Evolutionary conservation across 306 rosid genomes (phyloP).

Genomic region (Inga laurina): DNA sequence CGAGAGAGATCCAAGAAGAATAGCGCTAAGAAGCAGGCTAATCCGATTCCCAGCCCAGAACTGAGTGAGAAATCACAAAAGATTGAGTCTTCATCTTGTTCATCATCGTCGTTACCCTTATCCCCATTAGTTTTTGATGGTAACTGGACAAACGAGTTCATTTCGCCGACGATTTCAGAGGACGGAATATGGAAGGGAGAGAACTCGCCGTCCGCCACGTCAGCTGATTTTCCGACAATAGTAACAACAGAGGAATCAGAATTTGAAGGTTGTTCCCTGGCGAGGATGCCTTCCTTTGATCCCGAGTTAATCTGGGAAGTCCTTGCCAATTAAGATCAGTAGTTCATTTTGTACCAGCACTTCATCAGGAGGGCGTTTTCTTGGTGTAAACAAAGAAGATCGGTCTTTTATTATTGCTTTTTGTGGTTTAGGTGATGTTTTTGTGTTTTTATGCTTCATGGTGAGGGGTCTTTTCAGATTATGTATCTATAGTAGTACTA

Average conservation of each 20-base stretch:
- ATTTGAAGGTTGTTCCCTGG: slow-evolving; percentile 62
- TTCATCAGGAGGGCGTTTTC: not conserved
- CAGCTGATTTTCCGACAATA: slow-evolving; percentile 29
- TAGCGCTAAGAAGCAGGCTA: slow-evolving; percentile 40
- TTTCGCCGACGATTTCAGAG: slow-evolving; percentile 50
- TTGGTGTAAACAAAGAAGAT: slow-evolving; percentile 25
- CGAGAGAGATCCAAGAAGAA: slow-evolving; percentile 68
- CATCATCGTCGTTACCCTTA: slow-evolving; percentile 36
- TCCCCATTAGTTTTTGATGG: slow-evolving; percentile 37
- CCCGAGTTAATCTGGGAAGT: slow-evolving; percentile 94
- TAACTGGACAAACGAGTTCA: slow-evolving; percentile 42
- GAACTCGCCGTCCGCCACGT: slow-evolving; percentile 49
- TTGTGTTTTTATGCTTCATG: not conserved
- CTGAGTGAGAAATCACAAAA: slow-evolving; percentile 12
- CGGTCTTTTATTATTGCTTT: not conserved
- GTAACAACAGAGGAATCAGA: slow-evolving; percentile 44
- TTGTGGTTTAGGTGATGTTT: not conserved
- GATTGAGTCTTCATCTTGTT: slow-evolving; percentile 36
- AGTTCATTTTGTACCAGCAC: not conserved
- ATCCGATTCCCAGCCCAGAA: not conserved
- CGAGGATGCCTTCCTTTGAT: slow-evolving; percentile 84
- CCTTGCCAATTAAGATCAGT: slow-evolving; percentile 57
- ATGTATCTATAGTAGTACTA: not conserved
- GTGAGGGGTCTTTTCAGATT: slow-evolving; percentile 24
- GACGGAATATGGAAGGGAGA: slow-evolving; percentile 62